A percentile compares a stretch with the other conserved stretches of the same genome.
Evolutionary conservation across 2,329 filamentous ascomycete genomes (phyloP).

Genomic region (Xylariaceae sp.): DNA sequence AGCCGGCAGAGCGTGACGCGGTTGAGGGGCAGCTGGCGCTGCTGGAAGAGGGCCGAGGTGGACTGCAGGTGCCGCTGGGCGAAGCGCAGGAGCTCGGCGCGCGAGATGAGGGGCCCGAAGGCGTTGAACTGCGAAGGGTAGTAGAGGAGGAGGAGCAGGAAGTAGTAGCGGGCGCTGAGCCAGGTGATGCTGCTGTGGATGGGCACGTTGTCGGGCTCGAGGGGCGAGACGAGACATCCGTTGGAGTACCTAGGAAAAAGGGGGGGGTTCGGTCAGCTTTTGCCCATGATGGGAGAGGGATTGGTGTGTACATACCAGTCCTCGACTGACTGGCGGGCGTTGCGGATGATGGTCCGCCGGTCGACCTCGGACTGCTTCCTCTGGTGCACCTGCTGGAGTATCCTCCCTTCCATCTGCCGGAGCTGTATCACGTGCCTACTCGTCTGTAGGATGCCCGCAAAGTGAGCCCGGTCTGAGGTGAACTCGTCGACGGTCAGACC

Average conservation of each 20-base stretch:
- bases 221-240: conserved; percentile 38
- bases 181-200: conserved; percentile 42
- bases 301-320: conserved; percentile 31
- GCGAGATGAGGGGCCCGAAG: conserved; percentile 24
- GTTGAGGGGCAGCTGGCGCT: conserved; percentile 40
- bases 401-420: conserved; percentile 38
- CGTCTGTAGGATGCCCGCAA: conserved; percentile 38
- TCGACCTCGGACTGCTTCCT: conserved; percentile 27
- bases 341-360: conserved; percentile 27
- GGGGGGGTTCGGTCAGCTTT: no score
- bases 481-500: conserved; percentile 42
- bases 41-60: conserved; percentile 36
- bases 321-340: conserved; percentile 38
- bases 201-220: conserved; percentile 38
- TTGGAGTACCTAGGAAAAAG: conserved; percentile 29
- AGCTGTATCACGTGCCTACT: conserved; percentile 41
- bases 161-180: conserved; percentile 39
- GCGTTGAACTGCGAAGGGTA: conserved; percentile 38
- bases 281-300: no score
- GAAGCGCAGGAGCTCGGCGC: conserved; percentile 32
- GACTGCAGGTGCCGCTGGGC: conserved; percentile 39
- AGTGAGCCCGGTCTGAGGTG: conserved; percentile 33
- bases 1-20: conserved; percentile 36
- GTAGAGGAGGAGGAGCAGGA: conserved; percentile 39
- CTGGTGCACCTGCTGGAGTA: conserved; percentile 33